These are phyloP conservation scores for Neolentinus lepideus DNA, from an alignment of 1,284 basidiomycete genomes.

Conservation along the genomic window DNA sequence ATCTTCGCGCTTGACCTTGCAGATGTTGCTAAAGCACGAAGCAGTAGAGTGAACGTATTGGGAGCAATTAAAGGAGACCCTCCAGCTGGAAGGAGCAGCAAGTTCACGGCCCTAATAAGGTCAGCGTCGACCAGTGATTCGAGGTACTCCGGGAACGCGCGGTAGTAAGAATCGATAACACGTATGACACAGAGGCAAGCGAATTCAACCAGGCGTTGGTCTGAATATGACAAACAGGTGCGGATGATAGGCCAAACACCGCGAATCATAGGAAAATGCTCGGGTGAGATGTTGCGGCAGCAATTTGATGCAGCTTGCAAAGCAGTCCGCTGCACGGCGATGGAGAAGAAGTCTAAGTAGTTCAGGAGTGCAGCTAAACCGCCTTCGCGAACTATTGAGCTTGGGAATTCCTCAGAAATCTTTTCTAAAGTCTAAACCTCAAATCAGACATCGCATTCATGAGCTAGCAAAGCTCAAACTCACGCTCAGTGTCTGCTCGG, in stretches of 20 bases:
- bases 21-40: constrained; percentile 81
- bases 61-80: constrained; percentile 80
- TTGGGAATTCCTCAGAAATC: constrained; percentile 93
- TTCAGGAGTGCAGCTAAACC: constrained; percentile 87
- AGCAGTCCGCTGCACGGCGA: constrained; percentile 91
- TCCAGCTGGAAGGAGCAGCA: constrained; percentile 79
- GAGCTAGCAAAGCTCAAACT: constrained; percentile 24
- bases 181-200: constrained; percentile 91
- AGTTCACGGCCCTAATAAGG: constrained; percentile 80
- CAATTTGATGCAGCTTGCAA: constrained; percentile 96
- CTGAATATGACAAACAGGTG: constrained; percentile 84
- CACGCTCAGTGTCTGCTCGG: constrained; percentile 93
- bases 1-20: constrained; percentile 85
- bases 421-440: constrained; percentile 84
- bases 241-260: constrained; percentile 90
- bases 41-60: constrained; percentile 83
- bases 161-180: constrained; percentile 85
- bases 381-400: constrained; percentile 89
- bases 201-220: constrained; percentile 91
- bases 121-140: constrained; percentile 80
- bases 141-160: constrained; percentile 76
- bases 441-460: constrained; percentile 16
- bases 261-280: constrained; percentile 82
- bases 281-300: constrained; percentile 82
- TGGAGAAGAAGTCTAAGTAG: constrained; percentile 95